phyloP scores from a whole-genome alignment of 306 rosid species.

The Prunus mume region DNA sequence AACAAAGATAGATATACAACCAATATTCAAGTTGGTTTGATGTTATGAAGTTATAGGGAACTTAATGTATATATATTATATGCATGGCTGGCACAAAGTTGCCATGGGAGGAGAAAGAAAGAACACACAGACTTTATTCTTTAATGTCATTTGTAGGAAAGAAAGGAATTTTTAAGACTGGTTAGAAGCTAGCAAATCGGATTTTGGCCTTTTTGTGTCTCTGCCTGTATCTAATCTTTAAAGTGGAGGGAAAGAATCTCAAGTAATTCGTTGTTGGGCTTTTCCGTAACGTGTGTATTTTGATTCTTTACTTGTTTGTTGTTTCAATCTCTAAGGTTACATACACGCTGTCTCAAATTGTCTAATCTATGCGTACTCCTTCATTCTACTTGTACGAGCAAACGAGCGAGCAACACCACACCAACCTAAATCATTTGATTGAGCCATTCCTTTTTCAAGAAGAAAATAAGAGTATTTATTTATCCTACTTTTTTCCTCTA shows the following conservation, averaged over 20 bases:
- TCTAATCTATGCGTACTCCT: too few species aligned
- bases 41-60: constrained; percentile 1
- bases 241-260: constrained; percentile 54
- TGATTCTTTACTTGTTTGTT: constrained; percentile 56
- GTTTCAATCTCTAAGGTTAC: not conserved
- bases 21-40: constrained; percentile 4
- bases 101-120: constrained; percentile 31
- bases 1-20: constrained; percentile 7
- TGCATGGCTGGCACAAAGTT: not conserved
- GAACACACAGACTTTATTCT: constrained; percentile 23
- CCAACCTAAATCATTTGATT: too few species aligned
- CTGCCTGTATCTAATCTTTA: constrained; percentile 10
- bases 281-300: not conserved
- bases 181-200: constrained; percentile 26
- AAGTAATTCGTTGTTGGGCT: constrained; percentile 24
- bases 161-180: constrained; percentile 54
- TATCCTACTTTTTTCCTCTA: too few species aligned
- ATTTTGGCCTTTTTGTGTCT: constrained; percentile 5
- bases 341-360: too few species aligned
- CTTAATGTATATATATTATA: not conserved
- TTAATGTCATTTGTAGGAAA: constrained; percentile 29
- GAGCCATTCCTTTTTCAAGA: too few species aligned
- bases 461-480: too few species aligned
- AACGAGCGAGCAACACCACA: too few species aligned
- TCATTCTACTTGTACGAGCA: too few species aligned